A percentile compares a stretch with the other conserved stretches of the same genome.
phyloP scores from a whole-genome alignment of 1,139 yeast genomes.

The Pichia sp. region DNA sequence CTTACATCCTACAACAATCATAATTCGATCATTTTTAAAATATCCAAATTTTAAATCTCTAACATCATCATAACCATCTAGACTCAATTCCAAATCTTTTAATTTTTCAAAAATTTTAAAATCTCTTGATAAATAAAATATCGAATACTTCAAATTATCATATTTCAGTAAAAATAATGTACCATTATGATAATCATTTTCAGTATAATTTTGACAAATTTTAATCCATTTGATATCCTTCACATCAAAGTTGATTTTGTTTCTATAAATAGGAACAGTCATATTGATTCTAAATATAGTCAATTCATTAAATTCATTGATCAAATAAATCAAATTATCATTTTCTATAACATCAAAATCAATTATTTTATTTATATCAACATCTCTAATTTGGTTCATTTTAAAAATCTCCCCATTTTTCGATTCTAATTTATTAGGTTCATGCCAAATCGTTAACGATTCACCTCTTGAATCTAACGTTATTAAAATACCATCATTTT shows the following conservation, averaged over 20 bases:
- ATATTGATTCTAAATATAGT: constrained; percentile 36
- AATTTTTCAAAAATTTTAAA: not conserved
- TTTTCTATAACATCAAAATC: constrained; percentile 44
- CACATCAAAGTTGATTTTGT: not conserved
- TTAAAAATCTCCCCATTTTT: constrained; percentile 43
- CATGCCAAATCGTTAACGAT: constrained; percentile 19
- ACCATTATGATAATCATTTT: constrained; percentile 9
- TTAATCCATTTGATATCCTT: not conserved
- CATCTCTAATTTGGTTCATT: constrained; percentile 37
- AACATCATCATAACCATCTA: not conserved
- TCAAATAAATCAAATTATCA: constrained; percentile 46
- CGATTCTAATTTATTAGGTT: constrained; percentile 45
- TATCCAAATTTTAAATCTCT: not conserved
- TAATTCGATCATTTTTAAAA: not conserved
- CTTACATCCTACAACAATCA: not conserved
- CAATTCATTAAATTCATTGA: constrained; percentile 28
- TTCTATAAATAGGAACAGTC: not conserved
- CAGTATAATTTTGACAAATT: constrained; percentile 24
- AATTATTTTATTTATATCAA: constrained; percentile 12
- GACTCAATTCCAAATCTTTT: not conserved
- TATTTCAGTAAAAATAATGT: not conserved
- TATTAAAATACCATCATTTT: constrained; percentile 46
- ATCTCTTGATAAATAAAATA: not conserved
- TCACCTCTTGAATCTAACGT: constrained; percentile 47
- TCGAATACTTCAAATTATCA: not conserved